Evolutionary conservation across 2,329 filamentous ascomycete species (phyloP), one percentile per base, ranked within the genome.

Genomic region (Alternaria consortialis): DNA sequence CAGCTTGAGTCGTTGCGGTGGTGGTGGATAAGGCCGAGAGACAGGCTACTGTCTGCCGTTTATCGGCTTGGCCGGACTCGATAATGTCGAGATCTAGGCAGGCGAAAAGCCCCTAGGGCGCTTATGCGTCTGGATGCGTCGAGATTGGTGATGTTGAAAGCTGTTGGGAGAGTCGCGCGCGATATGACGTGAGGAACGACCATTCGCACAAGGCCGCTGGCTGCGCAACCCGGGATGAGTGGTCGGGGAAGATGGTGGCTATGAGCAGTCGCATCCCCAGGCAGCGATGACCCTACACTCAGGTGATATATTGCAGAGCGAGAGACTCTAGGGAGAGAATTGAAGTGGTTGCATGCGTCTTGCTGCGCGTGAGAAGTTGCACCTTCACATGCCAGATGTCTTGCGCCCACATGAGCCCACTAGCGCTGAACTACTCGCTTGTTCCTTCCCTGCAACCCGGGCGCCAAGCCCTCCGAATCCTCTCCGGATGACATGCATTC

Each of bases 251-350:
- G 55, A 53, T 54, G 47, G 63, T 48, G 61, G 56, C 58, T 57
- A 39, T 40, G 44, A 64, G 66, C 56, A 62, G 63, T 56, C 50
- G 57, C 68, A 58, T 54, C 27, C 56, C 53, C 65, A 61, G 63
- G 54, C 54, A 37, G 53, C 60, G 57, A 60, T 31, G 55, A 58
- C 56, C 20, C 47, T 37, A 46, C n/a, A n/a, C 7, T 9, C 31
- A 17, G 31, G 31, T 48, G 42, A 32, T 43, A 13, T 39, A 12
- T 1, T 34, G 7, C 7, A 13, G 12, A 36, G 31, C 25, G 46
- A 36, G 31, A 25, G 46, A 25, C 31, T 25, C 46, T 31, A 31
- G 46, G 6, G 31, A 29, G 42, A 29, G 46, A 48, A 0, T 12
- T 36, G 7, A n/a, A 25, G 46, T n/a, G 42, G 42, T 27, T 44